Percentiles rank a stretch among this genome's conserved stretches.
Conservation (phyloP, 306 rosid species). For the Pterocarpus macrocarpus region DNA sequence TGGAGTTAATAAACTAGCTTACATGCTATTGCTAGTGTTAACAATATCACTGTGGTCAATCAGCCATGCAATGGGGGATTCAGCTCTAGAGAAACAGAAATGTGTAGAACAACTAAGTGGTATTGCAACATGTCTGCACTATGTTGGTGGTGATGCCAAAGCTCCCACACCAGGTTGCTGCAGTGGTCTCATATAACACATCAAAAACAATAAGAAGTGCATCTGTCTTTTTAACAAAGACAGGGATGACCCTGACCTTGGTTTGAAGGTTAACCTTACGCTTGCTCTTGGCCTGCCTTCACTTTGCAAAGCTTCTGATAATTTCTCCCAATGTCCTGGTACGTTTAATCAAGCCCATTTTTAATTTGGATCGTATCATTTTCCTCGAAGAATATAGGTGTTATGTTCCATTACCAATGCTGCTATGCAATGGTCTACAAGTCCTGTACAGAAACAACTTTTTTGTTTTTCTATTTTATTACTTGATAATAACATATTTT, state of each 20-base stretch:
- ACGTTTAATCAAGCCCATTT: not conserved
- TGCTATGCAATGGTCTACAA: not conserved
- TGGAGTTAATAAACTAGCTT: too few relatives aligned
- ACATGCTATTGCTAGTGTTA: not conserved
- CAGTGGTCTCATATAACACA: slow-evolving; percentile 60
- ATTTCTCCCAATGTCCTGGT: slow-evolving; percentile 71
- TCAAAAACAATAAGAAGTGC: slow-evolving; percentile 65
- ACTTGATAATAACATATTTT: not conserved
- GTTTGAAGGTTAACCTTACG: slow-evolving; percentile 61
- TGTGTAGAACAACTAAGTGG: slow-evolving; percentile 57
- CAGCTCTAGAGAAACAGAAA: slow-evolving; percentile 57
- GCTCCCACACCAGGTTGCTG: slow-evolving; percentile 53
- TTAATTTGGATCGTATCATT: too few relatives aligned
- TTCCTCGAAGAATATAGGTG: too few relatives aligned
- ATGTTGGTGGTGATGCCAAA: slow-evolving; percentile 63
- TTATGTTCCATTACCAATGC: not conserved
- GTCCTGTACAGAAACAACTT: not conserved
- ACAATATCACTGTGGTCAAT: slow-evolving; percentile 9
- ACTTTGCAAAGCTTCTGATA: slow-evolving; percentile 62
- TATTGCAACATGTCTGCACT: slow-evolving; percentile 69
- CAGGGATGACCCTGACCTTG: slow-evolving; percentile 64
- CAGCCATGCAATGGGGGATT: slow-evolving; percentile 47
- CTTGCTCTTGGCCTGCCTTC: slow-evolving; percentile 64
- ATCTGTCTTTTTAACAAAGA: slow-evolving; percentile 62
- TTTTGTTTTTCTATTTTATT: not conserved